Base-by-base conservation (phyloP, 768 basidiomycete species). In the Glaciozyma martinii region DNA sequence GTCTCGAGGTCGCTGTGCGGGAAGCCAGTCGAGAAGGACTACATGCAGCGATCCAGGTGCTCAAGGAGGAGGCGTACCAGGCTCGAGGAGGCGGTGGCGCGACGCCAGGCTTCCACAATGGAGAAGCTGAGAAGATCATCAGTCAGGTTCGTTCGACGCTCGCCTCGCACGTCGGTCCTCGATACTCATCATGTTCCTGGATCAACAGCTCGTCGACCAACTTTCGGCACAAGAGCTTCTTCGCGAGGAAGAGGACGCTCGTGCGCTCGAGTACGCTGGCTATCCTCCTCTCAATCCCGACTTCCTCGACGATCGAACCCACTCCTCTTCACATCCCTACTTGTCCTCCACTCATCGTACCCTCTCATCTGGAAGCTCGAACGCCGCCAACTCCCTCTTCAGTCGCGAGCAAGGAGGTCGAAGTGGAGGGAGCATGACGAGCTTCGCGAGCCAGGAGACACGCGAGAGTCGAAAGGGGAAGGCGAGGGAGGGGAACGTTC, bases 321-420 rank as follows among this genome's bases (percentile, higher is more conserved):
- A n/a, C n/a, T n/a, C n/a, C n/a, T n/a, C n/a, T n/a, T n/a, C n/a
- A n/a, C n/a, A n/a, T n/a, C n/a, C n/a, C n/a, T n/a, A n/a, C n/a
- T n/a, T n/a, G n/a, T n/a, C n/a, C n/a, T n/a, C n/a, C n/a, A n/a
- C n/a, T n/a, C n/a, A n/a, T n/a, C n/a, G n/a, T n/a, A n/a, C n/a
- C n/a, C n/a, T n/a, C n/a, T n/a, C n/a, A n/a, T n/a, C n/a, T 43
- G 42, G 42, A 43, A 43, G 18, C 42, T 43, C 42, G 42, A 90
- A 91, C 73, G 89, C 73, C 8, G 40, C 56, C 7, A 53, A 52
- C 23, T 66, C 86, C 7, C 76, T 81, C 16, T 74, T 84, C 61
- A 78, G 71, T n/a, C n/a, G n/a, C n/a, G n/a, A n/a, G n/a, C n/a
- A n/a, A n/a, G n/a, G n/a, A n/a, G n/a, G n/a, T n/a, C n/a, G n/a